Percentiles rank a stretch among this genome's conserved stretches.
phyloP scores from a whole-genome alignment of 2,329 filamentous ascomycete genomes.

The Talaromyces atroroseus region DNA sequence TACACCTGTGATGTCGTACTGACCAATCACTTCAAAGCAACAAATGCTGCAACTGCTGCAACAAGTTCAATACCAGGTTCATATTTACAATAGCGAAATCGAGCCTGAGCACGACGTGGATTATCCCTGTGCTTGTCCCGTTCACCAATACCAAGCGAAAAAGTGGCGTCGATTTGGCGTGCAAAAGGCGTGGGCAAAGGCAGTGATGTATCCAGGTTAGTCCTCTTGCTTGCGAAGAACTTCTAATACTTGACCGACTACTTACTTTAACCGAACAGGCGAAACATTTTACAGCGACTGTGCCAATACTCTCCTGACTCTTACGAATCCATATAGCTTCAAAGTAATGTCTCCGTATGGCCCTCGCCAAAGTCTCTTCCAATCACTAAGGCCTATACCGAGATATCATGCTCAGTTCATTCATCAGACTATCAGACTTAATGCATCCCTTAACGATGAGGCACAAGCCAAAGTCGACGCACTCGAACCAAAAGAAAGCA shows the following conservation, averaged over 20 bases:
- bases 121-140: slow-evolving; percentile 35
- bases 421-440: slow-evolving; percentile 33
- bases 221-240: slow-evolving; percentile 24
- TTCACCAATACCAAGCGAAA: slow-evolving; percentile 35
- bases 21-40: slow-evolving; percentile 25
- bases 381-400: slow-evolving; percentile 24
- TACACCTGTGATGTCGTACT: neutral
- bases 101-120: slow-evolving; percentile 44
- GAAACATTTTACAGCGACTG: slow-evolving; percentile 10
- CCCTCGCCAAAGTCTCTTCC: slow-evolving; percentile 17
- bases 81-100: slow-evolving; percentile 44
- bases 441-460: slow-evolving; percentile 31
- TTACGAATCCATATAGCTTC: slow-evolving; percentile 31
- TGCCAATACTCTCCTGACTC: slow-evolving; percentile 16
- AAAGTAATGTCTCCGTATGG: slow-evolving; percentile 33
- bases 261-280: neutral
- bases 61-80: slow-evolving; percentile 33
- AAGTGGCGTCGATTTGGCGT: slow-evolving; percentile 35
- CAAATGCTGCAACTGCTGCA: slow-evolving; percentile 42
- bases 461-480: slow-evolving; percentile 31
- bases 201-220: slow-evolving; percentile 45
- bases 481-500: slow-evolving; percentile 32
- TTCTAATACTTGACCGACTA: neutral
- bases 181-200: slow-evolving; percentile 40
- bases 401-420: slow-evolving; percentile 29